These are phyloP conservation scores for Fusarium acutatum DNA, from an alignment of 2,329 filamentous ascomycete genomes.

Conservation along the genomic window DNA sequence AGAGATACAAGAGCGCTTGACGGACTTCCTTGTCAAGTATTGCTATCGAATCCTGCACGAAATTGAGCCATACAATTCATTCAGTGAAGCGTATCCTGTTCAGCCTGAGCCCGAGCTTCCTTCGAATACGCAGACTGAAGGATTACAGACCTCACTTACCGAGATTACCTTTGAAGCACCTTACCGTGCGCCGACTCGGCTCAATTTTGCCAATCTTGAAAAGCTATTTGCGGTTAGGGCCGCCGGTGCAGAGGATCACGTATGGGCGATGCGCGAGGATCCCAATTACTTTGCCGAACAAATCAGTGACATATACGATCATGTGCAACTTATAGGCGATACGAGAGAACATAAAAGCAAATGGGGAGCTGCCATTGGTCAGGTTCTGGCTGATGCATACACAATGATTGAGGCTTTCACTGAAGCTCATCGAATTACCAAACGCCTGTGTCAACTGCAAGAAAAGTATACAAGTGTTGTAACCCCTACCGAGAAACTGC, in stretches of 20 bases:
- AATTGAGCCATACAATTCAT: accelerated
- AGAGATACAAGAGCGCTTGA: not conserved
- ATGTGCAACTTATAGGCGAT: not conserved
- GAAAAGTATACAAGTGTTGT: not conserved
- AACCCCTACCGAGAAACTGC: not conserved
- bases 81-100: accelerated
- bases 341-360: not conserved
- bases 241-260: not conserved
- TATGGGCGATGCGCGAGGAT: not conserved
- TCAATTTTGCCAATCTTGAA: not conserved
- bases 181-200: not conserved
- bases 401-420: not conserved
- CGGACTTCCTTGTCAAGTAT: not conserved
- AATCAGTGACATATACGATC: not conserved
- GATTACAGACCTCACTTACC: accelerated
- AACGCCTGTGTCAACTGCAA: not conserved
- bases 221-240: not conserved
- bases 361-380: not conserved
- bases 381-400: not conserved
- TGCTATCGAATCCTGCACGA: not conserved
- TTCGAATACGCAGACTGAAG: not conserved
- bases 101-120: accelerated
- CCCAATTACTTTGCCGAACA: not conserved
- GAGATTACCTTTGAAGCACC: accelerated
- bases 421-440: not conserved